phyloP scores from a whole-genome alignment of 2,329 filamentous ascomycete species.

The Alternaria sp. region DNA sequence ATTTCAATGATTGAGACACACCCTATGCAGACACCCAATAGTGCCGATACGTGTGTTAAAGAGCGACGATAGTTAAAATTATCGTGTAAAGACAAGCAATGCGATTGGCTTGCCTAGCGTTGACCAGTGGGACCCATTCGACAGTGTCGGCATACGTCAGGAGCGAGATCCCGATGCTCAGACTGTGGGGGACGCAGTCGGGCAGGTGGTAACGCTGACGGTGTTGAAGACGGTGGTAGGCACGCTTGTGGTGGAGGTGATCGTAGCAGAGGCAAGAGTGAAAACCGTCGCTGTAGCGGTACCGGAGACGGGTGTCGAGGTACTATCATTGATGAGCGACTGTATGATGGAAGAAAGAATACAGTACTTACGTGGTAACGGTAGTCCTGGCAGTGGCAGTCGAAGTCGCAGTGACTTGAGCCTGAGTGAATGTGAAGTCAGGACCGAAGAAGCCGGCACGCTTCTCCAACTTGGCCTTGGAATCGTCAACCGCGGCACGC shows the following conservation, averaged over 20 bases:
- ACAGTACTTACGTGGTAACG: background rate
- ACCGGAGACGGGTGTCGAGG: background rate
- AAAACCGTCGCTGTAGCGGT: background rate
- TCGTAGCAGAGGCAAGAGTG: background rate
- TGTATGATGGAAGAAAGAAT: background rate
- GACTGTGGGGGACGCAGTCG: background rate
- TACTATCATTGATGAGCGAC: slow-evolving; percentile 1
- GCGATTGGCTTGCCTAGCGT: background rate
- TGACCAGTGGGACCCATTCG: background rate
- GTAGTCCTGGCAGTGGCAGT: background rate
- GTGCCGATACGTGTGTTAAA: background rate
- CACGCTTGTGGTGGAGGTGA: background rate
- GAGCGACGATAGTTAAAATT: background rate
- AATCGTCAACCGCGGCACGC: slow-evolving; percentile 3
- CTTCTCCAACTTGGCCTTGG: background rate
- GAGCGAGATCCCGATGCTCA: background rate
- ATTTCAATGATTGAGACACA: background rate
- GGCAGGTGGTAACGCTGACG: background rate
- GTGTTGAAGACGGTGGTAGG: background rate
- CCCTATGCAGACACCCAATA: background rate
- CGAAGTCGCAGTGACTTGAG: background rate
- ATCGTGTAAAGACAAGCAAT: background rate
- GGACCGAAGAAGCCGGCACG: background rate
- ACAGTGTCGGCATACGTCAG: background rate
- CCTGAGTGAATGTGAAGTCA: slow-evolving; percentile 1